Evolutionary conservation across 306 rosid species (phyloP), one percentile per base, ranked within the genome.

Genomic region (Morella rubra): DNA sequence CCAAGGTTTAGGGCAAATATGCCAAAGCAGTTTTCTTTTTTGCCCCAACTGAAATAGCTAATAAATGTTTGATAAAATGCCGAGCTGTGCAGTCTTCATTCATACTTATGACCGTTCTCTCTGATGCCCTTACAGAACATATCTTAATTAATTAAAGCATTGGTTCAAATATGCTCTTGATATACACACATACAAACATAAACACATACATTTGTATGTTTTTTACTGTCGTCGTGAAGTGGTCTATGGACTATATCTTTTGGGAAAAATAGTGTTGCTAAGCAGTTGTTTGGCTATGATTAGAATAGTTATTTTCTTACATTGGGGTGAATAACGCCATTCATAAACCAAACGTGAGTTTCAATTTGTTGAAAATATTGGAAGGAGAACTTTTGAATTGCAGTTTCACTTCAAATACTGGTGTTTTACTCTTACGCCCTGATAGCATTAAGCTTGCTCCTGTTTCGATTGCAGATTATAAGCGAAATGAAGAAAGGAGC

Each of bases 401-500:
- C 22, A 4, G 45, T 8, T 11, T 16, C 44, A 32, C 12, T n/a
- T 59, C 18, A 11, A 32, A 56, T 50, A 37, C 37, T n/a, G 19
- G 15, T n/a, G n/a, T 41, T 42, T 65, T 41, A 44, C 12, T 65
- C 20, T 41, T 24, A 65, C 50, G 3, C 15, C 42, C 7, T 7
- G 4, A 65, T 65, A 16, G 32, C 5, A 19, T 65, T 8, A 65
- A 65, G 49, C 8, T 65, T 41, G 49, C 54, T 50, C 53, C 27
- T 49, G 44, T 9, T 73, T 4, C 12, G 12, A 18, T 81, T 72
- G 76, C 51, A 68, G 71, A 49, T 80, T 76, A 42, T n/a, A 19
- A 5, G 14, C 80, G 76, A 83, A 69, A 95, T 95, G 99, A 95
- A 84, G 93, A 95, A 95, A 84, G 99, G 97, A 9, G 3, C 86